Percentiles rank a stretch among this genome's conserved stretches.
phyloP scores from a whole-genome alignment of 352 stramenopile genomes.

The Globisporangium spiculum region DNA sequence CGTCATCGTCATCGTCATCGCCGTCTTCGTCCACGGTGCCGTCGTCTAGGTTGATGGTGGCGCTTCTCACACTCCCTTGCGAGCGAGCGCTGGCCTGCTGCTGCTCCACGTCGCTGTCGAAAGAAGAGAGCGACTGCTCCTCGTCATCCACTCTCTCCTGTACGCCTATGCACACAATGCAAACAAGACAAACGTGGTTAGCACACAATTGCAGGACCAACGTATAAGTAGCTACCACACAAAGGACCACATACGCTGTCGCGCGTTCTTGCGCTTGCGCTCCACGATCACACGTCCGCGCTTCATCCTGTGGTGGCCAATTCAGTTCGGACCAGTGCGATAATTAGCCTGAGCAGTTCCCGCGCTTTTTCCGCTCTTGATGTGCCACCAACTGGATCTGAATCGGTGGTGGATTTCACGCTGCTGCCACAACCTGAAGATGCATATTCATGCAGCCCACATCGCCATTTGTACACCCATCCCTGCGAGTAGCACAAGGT shows the following conservation, averaged over 20 bases:
- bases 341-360: constrained; percentile 1
- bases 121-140: constrained; percentile 14
- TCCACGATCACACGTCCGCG: constrained; percentile 25
- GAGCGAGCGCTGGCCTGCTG: constrained; percentile 26
- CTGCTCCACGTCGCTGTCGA: constrained; percentile 25
- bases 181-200: background rate
- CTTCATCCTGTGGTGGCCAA: constrained; percentile 28
- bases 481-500: background rate
- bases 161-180: constrained; percentile 17
- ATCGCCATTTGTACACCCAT: background rate
- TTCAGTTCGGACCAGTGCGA: background rate
- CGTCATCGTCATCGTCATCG: constrained; percentile 29
- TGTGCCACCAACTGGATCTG: background rate
- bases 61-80: constrained; percentile 21
- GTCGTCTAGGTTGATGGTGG: constrained; percentile 18
- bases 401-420: background rate
- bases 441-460: background rate
- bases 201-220: background rate
- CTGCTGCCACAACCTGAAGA: background rate
- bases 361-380: constrained; percentile 5
- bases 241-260: constrained; percentile 24
- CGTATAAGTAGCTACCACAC: background rate
- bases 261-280: constrained; percentile 32
- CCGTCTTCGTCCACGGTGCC: constrained; percentile 3
- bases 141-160: constrained; percentile 28